These are phyloP conservation scores for Paxillus ammoniavirescens DNA, from an alignment of 768 basidiomycete genomes.

Conservation along the genomic window DNA sequence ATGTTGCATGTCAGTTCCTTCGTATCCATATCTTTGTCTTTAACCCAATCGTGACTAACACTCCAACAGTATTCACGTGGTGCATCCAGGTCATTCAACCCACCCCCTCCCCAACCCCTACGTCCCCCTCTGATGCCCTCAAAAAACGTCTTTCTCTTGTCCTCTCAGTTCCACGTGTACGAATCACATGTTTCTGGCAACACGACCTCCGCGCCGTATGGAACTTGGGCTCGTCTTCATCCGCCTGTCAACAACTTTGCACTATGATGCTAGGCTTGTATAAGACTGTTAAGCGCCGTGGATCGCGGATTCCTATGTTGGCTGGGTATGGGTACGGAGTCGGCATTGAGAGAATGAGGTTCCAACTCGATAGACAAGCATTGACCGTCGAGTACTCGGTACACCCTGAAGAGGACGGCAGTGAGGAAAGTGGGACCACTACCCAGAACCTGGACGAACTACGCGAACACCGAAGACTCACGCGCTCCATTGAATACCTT, in stretches of 20 bases:
- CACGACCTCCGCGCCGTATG: slow-evolving; percentile 88
- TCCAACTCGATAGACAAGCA: slow-evolving; percentile 80
- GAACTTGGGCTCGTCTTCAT: slow-evolving; percentile 68
- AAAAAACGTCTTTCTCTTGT: slow-evolving; percentile 24
- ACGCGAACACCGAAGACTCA: slow-evolving; percentile 67
- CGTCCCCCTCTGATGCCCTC: slow-evolving; percentile 36
- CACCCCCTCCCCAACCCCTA: slow-evolving; percentile 33
- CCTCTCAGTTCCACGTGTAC: slow-evolving; percentile 42
- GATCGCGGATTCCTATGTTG: slow-evolving; percentile 71
- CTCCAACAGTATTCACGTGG: slow-evolving; percentile 77
- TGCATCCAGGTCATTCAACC: slow-evolving; percentile 73
- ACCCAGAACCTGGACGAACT: slow-evolving; percentile 61
- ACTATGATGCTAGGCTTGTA: slow-evolving; percentile 80
- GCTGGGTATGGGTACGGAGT: slow-evolving; percentile 80
- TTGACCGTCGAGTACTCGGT: slow-evolving; percentile 83
- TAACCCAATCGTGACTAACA: slow-evolving; percentile 4
- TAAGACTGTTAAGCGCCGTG: slow-evolving; percentile 77
- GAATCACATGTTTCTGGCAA: slow-evolving; percentile 93
- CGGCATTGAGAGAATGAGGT: slow-evolving; percentile 73
- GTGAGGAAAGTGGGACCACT: slow-evolving; percentile 24
- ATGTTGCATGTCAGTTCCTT: slow-evolving; percentile 62
- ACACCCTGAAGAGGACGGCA: slow-evolving; percentile 54
- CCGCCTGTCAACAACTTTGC: slow-evolving; percentile 77
- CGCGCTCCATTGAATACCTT: slow-evolving; percentile 78
- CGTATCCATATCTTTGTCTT: background rate